Evolutionary conservation across 768 basidiomycete genomes (phyloP).

Genomic region (Melanogaster broomeanus): DNA sequence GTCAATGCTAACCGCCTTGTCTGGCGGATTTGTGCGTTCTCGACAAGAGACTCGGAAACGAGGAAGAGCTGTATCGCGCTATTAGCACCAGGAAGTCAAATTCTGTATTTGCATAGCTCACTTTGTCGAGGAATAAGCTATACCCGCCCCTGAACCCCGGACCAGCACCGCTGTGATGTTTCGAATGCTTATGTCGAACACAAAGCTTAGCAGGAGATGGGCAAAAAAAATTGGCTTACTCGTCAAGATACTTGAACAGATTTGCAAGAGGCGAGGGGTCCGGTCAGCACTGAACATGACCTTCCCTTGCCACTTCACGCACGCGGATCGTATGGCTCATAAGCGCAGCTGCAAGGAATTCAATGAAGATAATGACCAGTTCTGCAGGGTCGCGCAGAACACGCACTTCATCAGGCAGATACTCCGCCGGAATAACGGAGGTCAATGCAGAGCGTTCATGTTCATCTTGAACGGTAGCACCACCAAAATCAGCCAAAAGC

Average conservation of each 20-base stretch:
- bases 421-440: constrained; percentile 52
- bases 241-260: constrained; percentile 70
- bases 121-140: constrained; percentile 73
- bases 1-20: constrained; percentile 64
- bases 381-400: constrained; percentile 56
- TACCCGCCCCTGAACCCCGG: constrained; percentile 41
- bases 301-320: constrained; percentile 80
- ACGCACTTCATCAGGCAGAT: constrained; percentile 75
- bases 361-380: constrained; percentile 66
- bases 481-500: constrained; percentile 75
- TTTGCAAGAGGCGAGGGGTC: constrained; percentile 62
- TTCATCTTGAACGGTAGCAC: constrained; percentile 58
- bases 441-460: constrained; percentile 52
- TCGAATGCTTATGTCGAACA: constrained; percentile 46
- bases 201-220: neutral
- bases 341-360: constrained; percentile 67
- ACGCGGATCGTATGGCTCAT: constrained; percentile 62
- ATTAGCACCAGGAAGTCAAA: constrained; percentile 11
- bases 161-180: constrained; percentile 48
- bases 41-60: constrained; percentile 76
- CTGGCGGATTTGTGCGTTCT: constrained; percentile 61
- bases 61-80: constrained; percentile 57
- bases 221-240: constrained; percentile 47
- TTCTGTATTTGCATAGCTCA: constrained; percentile 24
- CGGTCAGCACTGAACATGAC: constrained; percentile 79